phyloP scores from a whole-genome alignment of 352 stramenopile species.

The Phytopythium montanum region DNA sequence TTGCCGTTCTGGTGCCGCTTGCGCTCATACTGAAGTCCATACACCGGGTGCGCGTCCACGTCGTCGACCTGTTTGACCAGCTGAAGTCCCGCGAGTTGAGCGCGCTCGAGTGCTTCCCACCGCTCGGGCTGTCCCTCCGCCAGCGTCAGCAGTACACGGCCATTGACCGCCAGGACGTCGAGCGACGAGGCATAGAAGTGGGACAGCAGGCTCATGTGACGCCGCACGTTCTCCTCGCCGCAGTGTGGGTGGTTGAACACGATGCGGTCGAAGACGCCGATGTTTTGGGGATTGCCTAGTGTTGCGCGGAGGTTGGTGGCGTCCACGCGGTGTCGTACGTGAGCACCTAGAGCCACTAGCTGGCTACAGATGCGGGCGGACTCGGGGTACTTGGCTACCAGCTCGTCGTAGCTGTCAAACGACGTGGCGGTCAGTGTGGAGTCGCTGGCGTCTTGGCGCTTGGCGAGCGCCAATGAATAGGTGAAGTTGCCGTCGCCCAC shows the following conservation, averaged over 20 bases:
- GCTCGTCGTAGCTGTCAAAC: slow-evolving; percentile 59
- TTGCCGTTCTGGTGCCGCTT: slow-evolving; percentile 88
- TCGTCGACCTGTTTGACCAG: slow-evolving; percentile 47
- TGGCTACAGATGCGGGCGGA: slow-evolving; percentile 34
- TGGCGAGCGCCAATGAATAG: slow-evolving; percentile 83
- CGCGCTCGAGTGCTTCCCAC: slow-evolving; percentile 67
- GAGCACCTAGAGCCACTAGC: slow-evolving; percentile 31
- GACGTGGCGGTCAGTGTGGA: slow-evolving; percentile 40
- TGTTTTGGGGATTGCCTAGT: slow-evolving; percentile 10
- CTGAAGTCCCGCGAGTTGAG: slow-evolving; percentile 29
- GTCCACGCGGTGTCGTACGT: slow-evolving; percentile 59
- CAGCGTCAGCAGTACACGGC: slow-evolving; percentile 62
- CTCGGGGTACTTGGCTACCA: slow-evolving; percentile 65
- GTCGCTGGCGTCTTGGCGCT: slow-evolving; percentile 6
- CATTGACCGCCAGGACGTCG: slow-evolving; percentile 31
- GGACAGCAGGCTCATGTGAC: slow-evolving; percentile 87
- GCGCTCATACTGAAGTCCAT: slow-evolving; percentile 58
- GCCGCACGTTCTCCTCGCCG: slow-evolving; percentile 85
- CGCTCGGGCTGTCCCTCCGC: slow-evolving; percentile 71
- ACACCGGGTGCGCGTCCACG: slow-evolving; percentile 31
- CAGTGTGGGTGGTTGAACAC: slow-evolving; percentile 96
- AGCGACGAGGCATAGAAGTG: slow-evolving; percentile 87
- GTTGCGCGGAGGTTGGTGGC: slow-evolving; percentile 54
- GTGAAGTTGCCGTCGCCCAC: slow-evolving; percentile 94
- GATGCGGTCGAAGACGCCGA: slow-evolving; percentile 60